phyloP scores from a whole-genome alignment of 2,329 filamentous ascomycete species.

The Macrophomina phaseolina region DNA sequence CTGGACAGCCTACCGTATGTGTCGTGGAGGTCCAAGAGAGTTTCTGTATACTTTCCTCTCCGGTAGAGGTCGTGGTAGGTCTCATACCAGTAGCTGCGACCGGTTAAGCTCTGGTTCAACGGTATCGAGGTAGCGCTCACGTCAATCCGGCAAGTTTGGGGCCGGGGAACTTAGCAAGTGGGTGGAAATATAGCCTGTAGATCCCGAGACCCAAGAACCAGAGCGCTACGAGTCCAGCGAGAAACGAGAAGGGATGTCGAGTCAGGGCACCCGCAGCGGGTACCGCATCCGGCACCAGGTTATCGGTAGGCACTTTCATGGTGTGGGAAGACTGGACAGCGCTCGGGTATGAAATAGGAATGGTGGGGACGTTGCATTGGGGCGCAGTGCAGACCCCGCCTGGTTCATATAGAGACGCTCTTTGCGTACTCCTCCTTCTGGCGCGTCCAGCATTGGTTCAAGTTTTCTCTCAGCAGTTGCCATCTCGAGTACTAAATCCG shows the following conservation, averaged over 20 bases:
- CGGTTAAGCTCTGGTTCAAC: not conserved
- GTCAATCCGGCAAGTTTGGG: slow-evolving; percentile 30
- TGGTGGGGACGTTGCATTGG: not conserved
- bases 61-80: slow-evolving; percentile 45
- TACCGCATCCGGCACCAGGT: not conserved
- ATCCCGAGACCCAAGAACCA: not conserved
- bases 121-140: not conserved
- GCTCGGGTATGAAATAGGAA: not conserved
- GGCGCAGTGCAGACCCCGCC: not conserved
- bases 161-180: slow-evolving; percentile 28
- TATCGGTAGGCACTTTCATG: not conserved
- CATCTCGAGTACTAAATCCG: not conserved
- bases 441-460: not conserved
- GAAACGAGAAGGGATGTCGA: not conserved
- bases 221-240: not conserved
- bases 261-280: not conserved
- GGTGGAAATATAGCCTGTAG: slow-evolving; percentile 26
- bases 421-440: not conserved
- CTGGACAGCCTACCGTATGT: slow-evolving; percentile 38
- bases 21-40: slow-evolving; percentile 44
- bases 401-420: not conserved
- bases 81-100: slow-evolving; percentile 34
- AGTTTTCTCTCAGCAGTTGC: not conserved
- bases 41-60: slow-evolving; percentile 39
- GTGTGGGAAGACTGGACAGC: not conserved